A percentile compares a stretch with the other conserved stretches of the same genome.
Evolutionary conservation across 169 alveolate species (phyloP).

Genomic region (Eimeria praecox): DNA sequence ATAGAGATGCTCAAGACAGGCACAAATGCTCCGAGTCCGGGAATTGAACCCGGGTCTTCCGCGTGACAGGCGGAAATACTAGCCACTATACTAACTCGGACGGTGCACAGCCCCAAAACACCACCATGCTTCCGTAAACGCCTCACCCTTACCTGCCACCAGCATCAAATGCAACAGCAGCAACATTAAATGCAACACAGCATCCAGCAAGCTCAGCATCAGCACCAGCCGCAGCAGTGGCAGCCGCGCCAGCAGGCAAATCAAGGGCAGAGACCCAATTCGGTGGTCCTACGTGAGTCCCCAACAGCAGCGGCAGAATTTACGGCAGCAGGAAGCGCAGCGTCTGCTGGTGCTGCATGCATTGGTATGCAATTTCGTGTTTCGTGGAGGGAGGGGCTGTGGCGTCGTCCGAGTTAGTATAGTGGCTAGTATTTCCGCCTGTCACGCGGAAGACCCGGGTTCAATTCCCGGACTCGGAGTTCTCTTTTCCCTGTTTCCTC

Average conservation of each 20-base stretch:
- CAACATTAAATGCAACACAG: too few relatives aligned
- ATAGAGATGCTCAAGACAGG: constrained; percentile 73
- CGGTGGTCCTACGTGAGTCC: neutral
- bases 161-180: neutral
- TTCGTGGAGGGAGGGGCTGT: neutral
- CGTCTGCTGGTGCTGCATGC: neutral
- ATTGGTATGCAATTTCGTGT: neutral
- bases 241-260: neutral
- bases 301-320: neutral
- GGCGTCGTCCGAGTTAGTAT: constrained; percentile 91
- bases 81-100: constrained; percentile 95
- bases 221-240: neutral
- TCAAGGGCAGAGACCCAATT: neutral
- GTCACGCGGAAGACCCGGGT: constrained; percentile 96
- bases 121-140: neutral
- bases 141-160: neutral
- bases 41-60: constrained; percentile 96
- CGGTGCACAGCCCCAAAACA: neutral
- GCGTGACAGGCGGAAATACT: constrained; percentile 96
- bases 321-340: neutral
- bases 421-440: constrained; percentile 95
- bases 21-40: constrained; percentile 91
- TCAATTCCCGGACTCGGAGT: constrained; percentile 95
- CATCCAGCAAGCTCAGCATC: too few relatives aligned
- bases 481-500: neutral